A percentile compares a stretch with the other conserved stretches of the same genome.
Conservation (phyloP, 805 yeast species). For the Maudiozyma barnettii region DNA sequence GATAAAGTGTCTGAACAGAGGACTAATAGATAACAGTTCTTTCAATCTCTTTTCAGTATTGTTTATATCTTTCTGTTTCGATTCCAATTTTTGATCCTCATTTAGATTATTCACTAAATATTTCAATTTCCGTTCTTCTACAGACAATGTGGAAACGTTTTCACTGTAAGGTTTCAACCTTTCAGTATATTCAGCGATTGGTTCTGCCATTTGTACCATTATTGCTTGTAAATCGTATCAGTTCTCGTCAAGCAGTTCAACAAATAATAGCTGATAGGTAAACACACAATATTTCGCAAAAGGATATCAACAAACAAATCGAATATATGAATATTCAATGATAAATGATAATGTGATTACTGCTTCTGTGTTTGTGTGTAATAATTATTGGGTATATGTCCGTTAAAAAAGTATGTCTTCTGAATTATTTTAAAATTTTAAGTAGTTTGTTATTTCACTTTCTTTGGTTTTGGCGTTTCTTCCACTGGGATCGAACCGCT, state of each 20-base stretch:
- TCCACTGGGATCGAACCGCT: not conserved
- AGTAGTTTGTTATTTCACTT: not conserved
- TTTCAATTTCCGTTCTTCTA: constrained; percentile 5
- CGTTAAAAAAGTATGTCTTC: not conserved
- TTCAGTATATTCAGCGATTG: constrained; percentile 9
- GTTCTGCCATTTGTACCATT: constrained; percentile 7
- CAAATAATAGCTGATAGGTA: too few relatives aligned
- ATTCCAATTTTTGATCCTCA: not conserved
- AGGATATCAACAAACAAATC: too few relatives aligned
- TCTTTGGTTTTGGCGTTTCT: constrained; percentile 1
- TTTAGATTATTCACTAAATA: constrained; percentile 5
- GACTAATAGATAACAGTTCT: constrained; percentile 55
- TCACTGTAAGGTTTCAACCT: constrained; percentile 11
- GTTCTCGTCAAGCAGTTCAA: too few relatives aligned
- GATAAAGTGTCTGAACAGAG: constrained; percentile 59
- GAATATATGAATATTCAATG: too few relatives aligned
- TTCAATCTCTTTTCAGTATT: constrained; percentile 61
- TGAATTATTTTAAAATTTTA: not conserved
- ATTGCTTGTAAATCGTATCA: too few relatives aligned
- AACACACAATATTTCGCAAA: too few relatives aligned
- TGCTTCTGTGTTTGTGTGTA: too few relatives aligned
- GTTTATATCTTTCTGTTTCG: constrained; percentile 21
- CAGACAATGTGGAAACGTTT: constrained; percentile 1
- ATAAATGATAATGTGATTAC: too few relatives aligned
- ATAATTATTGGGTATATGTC: too few relatives aligned